Evolutionary conservation across 2,329 filamentous ascomycete species (phyloP), one percentile per base, ranked within the genome.

Genomic region (Monilinia aucupariae): DNA sequence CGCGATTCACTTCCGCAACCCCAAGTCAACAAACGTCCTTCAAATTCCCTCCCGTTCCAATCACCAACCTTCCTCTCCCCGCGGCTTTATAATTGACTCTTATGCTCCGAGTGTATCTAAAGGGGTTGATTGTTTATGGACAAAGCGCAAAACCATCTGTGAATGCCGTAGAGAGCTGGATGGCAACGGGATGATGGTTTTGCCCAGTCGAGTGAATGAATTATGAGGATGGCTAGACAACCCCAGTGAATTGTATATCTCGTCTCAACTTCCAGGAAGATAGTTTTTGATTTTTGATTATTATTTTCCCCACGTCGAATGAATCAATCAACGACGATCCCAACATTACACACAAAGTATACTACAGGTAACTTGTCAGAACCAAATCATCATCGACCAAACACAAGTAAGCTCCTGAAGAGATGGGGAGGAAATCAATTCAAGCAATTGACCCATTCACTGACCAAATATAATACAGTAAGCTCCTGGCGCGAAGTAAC

Each of bases 401-500:
- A 50, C 50, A 63, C 45, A 53, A 43, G 53, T 41, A 53, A 43
- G 53, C 54, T 56, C 45, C 59, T 63, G 62, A 62, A 64, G 27
- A 64, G 41, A 53, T 52, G 43, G 13, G 65, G 64, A 62, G 48
- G 64, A 55, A 54, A 59, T 65, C 50, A 58, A 62, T 59, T 58
- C 62, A 65, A 65, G 65, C 70, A 70, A 69, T 67, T 68, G 67
- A 67, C 27, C 56, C 62, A 53, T 66, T 65, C 54, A 72, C 71
- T 72, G 67, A 72, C 70, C 70, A 71, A 27, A 65, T 73, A 73
- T 71, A 70, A 68, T 72, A 72, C 71, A 71, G 67, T 58, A 62
- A 59, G 54, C 15, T 59, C 61, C 63, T 62, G 66, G 64, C 55
- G 66, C 65, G 64, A 70, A 67, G 45, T 66, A 65, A 64, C 64